These are phyloP conservation scores for Tieghemiomyces parasiticus DNA, from an alignment of 192 early-diverging fungal genomes.

Conservation along the genomic window DNA sequence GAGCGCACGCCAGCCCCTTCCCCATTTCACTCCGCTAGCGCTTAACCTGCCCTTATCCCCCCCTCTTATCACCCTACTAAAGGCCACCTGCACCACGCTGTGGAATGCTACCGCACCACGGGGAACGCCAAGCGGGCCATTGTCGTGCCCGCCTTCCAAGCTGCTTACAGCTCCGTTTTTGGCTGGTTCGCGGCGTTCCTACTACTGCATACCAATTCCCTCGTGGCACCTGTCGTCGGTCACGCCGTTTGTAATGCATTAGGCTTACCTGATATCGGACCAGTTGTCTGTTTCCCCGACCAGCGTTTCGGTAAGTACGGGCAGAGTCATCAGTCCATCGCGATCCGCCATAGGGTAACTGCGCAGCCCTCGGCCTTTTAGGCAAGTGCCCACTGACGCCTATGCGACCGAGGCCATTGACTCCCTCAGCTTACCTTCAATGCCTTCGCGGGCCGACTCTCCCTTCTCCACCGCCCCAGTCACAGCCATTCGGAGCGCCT, in stretches of 20 bases:
- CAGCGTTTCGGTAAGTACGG: neutral
- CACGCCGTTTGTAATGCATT: neutral
- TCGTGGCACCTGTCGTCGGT: neutral
- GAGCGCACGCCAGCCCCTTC: neutral
- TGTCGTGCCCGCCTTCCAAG: neutral
- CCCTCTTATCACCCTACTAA: neutral
- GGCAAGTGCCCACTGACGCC: too few relatives aligned
- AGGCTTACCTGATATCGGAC: neutral
- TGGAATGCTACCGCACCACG: neutral
- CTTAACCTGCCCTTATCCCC: neutral
- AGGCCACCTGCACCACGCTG: neutral
- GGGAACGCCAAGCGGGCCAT: neutral
- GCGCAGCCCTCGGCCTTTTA: too few relatives aligned
- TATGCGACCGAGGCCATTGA: too few relatives aligned
- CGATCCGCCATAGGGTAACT: too few relatives aligned
- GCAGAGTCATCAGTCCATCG: too few relatives aligned
- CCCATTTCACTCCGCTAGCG: neutral
- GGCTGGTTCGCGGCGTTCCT: conserved; percentile 4
- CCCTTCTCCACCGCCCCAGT: too few relatives aligned
- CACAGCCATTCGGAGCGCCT: too few relatives aligned
- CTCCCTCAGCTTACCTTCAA: too few relatives aligned
- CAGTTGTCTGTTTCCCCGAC: neutral
- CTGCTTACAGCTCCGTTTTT: neutral
- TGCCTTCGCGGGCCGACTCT: too few relatives aligned
- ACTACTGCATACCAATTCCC: neutral